Conservation (phyloP, 768 basidiomycete genomes). For the Boletus eberwhitei region DNA sequence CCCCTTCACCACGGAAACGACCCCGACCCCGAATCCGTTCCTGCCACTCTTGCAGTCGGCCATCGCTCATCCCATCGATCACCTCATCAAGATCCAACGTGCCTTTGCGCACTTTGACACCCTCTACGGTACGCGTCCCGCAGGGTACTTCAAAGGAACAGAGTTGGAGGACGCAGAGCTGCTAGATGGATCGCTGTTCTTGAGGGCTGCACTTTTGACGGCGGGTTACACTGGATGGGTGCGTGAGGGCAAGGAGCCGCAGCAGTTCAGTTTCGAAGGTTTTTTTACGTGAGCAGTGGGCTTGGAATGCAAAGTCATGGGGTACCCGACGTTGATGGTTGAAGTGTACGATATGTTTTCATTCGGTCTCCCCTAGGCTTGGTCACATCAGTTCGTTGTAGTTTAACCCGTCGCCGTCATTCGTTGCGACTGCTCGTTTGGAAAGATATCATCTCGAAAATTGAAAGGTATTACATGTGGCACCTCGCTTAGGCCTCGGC, state of each 20-base stretch:
- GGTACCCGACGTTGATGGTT: no score
- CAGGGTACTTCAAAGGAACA: slow-evolving; percentile 29
- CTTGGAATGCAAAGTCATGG: no score
- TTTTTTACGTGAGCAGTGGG: slow-evolving; percentile 15
- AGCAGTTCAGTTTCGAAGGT: slow-evolving; percentile 27
- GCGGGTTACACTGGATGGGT: slow-evolving; percentile 37
- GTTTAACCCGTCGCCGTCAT: neutral
- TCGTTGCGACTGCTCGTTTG: neutral
- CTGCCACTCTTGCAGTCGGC: slow-evolving; percentile 37
- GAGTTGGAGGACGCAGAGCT: slow-evolving; percentile 30
- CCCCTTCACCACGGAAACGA: slow-evolving; percentile 10
- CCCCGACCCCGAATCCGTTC: slow-evolving; percentile 37
- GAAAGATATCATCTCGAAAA: no score
- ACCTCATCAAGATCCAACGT: slow-evolving; percentile 33
- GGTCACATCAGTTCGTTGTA: neutral
- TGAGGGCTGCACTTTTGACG: slow-evolving; percentile 30
- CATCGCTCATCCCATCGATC: slow-evolving; percentile 35
- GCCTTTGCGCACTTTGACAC: slow-evolving; percentile 33
- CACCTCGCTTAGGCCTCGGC: no score
- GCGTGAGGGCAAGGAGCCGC: slow-evolving; percentile 33
- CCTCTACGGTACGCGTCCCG: slow-evolving; percentile 27
- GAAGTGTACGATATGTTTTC: neutral
- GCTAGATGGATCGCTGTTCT: slow-evolving; percentile 37
- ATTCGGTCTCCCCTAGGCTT: no score
- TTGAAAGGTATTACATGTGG: no score